Base-by-base conservation (phyloP, 805 yeast species). In the Barnettozyma wickerhamii region DNA sequence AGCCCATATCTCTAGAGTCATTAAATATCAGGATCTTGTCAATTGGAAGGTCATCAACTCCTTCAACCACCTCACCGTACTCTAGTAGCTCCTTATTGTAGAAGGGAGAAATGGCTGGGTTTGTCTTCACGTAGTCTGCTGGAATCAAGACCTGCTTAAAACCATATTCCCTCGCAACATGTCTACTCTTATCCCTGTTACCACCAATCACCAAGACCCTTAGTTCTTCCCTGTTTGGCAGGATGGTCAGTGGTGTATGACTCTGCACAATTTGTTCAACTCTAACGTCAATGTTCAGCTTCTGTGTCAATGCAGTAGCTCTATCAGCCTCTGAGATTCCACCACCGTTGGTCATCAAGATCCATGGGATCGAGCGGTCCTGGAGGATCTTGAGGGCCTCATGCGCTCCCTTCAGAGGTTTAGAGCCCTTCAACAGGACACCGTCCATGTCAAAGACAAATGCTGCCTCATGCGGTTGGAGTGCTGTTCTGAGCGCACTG, bases 331-430 rank as follows among this genome's bases (percentile, higher is more conserved):
- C 97, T 10, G 74, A 62, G 24, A 72, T 72, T 2, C 97, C 96
- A 6, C 96, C 96, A 15, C 97, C 96, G 59, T 90, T 89, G 7
- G 96, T 89, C 57, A 90, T 68, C 31, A 90, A 57, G n/a, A 88
- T 77, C 64, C 78, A 90, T 1, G 97, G 96, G 6, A 88, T 66
- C 15, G 72, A 69, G 18, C 71, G 55, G 7, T 69, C 47, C 33
- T 80, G 66, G 34, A 90, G 65, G 14, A 75, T 57, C 35, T 67
- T 58, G 23, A 85, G 63, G 0, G 95, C 84, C 14, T 69, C 70
- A 10, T 64, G 65, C 2, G 95, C 96, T 33, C 68, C 69, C 2
- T 79, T 77, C 35, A 89, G 75, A 1, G 90, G 76, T 36, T 69
- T 69, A 17, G 74, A 64, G 15, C 96, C 95, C 46, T 90, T 76